These are phyloP conservation scores for Vicia villosa DNA, from an alignment of 306 rosid genomes.

Conservation along the genomic window DNA sequence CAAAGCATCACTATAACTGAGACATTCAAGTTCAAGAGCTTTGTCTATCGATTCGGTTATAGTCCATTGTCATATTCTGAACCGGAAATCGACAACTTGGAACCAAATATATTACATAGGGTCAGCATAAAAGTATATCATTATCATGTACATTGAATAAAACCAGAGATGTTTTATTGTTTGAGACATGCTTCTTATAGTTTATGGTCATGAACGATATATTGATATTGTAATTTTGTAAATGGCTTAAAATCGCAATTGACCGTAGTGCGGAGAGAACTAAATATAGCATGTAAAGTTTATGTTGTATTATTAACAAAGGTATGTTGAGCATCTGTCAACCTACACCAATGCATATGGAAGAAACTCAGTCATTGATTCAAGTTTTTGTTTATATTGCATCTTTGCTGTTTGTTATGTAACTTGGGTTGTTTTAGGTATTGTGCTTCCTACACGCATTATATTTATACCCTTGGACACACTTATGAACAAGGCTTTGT, in stretches of 20 bases:
- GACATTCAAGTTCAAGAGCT: conserved; percentile 17
- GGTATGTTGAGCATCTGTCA: neutral
- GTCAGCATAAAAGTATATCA: neutral
- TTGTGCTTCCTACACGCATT: neutral
- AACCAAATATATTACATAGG: conserved; percentile 26
- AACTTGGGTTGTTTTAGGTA: neutral
- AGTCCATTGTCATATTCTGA: conserved; percentile 4
- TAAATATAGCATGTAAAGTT: neutral
- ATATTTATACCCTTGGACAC: no score
- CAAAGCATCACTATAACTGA: conserved; percentile 6
- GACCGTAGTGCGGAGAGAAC: neutral
- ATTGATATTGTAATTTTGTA: conserved; percentile 9
- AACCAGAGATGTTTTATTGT: neutral
- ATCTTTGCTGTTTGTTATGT: neutral
- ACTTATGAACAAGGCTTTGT: no score
- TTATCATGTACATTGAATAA: conserved; percentile 31
- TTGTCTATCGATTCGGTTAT: conserved; percentile 11
- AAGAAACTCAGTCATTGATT: neutral
- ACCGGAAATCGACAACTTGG: neutral
- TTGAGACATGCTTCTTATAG: conserved; percentile 1
- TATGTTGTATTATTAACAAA: neutral
- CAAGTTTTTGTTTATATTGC: neutral
- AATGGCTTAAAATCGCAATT: conserved; percentile 2
- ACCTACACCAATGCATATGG: neutral
- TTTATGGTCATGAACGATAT: neutral